phyloP scores from a whole-genome alignment of 75 land plant species.

The Pinus taeda region DNA sequence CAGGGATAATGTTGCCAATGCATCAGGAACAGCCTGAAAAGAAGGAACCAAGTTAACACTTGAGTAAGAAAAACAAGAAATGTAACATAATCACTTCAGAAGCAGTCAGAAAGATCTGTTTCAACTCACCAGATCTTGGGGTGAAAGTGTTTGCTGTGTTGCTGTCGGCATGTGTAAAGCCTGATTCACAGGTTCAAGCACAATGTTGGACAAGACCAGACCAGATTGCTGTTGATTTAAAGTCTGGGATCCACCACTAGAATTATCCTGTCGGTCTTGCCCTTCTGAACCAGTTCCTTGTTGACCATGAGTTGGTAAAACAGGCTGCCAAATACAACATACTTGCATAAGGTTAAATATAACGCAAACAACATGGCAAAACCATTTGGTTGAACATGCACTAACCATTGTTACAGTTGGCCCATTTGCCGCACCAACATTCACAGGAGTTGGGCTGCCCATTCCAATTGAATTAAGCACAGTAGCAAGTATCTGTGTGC shows the following conservation, averaged over 20 bases:
- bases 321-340: slow-evolving; percentile 11
- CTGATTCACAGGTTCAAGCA: slow-evolving; percentile 17
- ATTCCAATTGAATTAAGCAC: slow-evolving; percentile 57
- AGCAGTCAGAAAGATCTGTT: slow-evolving; percentile 2
- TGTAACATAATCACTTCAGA: not conserved
- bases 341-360: slow-evolving; percentile 7
- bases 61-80: not conserved
- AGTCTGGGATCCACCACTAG: slow-evolving; percentile 15
- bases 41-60: not conserved
- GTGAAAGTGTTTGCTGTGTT: slow-evolving; percentile 11
- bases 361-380: not conserved
- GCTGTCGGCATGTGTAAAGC: slow-evolving; percentile 18
- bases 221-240: slow-evolving; percentile 24
- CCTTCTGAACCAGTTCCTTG: slow-evolving; percentile 38
- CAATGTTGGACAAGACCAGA: slow-evolving; percentile 17
- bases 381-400: not conserved
- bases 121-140: slow-evolving; percentile 18
- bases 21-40: slow-evolving; percentile 90
- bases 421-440: slow-evolving; percentile 1
- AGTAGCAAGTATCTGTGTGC: slow-evolving; percentile 47
- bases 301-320: slow-evolving; percentile 11
- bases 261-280: slow-evolving; percentile 2
- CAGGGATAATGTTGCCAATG: slow-evolving; percentile 75
- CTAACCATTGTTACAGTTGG: slow-evolving; percentile 14
- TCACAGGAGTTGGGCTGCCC: slow-evolving; percentile 18